Conservation (phyloP, 2,329 filamentous ascomycete genomes). For the Beauveria sp. region DNA sequence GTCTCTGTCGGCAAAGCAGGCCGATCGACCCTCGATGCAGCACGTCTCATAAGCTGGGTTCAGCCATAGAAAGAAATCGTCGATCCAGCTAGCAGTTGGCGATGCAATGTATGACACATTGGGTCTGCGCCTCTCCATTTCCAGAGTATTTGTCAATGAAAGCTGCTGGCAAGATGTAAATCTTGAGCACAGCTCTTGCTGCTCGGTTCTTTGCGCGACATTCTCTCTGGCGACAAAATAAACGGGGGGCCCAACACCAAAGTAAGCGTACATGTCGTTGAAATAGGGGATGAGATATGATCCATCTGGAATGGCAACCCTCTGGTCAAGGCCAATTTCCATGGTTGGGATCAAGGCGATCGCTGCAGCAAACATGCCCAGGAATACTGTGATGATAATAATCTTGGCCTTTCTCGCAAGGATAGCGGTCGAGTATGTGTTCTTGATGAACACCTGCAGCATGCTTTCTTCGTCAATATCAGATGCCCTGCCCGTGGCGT, state of each 20-base stretch:
- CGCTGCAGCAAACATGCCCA: slow-evolving; percentile 79
- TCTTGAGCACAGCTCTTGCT: slow-evolving; percentile 81
- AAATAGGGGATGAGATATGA: slow-evolving; percentile 97
- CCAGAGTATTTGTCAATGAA: slow-evolving; percentile 82
- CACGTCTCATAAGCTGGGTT: slow-evolving; percentile 69
- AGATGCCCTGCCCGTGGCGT: slow-evolving; percentile 49
- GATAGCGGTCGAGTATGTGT: slow-evolving; percentile 75
- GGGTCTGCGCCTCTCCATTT: slow-evolving; percentile 86
- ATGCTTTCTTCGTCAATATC: slow-evolving; percentile 76
- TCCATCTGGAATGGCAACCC: slow-evolving; percentile 85
- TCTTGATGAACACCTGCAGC: slow-evolving; percentile 83
- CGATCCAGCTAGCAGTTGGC: slow-evolving; percentile 89
- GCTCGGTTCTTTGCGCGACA: slow-evolving; percentile 63
- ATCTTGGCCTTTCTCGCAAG: slow-evolving; percentile 76
- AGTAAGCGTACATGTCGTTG: slow-evolving; percentile 89
- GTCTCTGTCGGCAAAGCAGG: slow-evolving; percentile 71
- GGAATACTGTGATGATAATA: slow-evolving; percentile 68
- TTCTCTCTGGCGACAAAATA: slow-evolving; percentile 91
- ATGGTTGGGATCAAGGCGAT: slow-evolving; percentile 79
- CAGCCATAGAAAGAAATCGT: slow-evolving; percentile 96
- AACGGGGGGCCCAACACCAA: slow-evolving; percentile 84
- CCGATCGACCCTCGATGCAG: slow-evolving; percentile 62
- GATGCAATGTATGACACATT: slow-evolving; percentile 83
- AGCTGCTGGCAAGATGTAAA: slow-evolving; percentile 82
- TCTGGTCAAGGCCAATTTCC: slow-evolving; percentile 83